Evolutionary conservation across 306 rosid species (phyloP), one percentile per base, ranked within the genome.

Genomic region (Heteromeles arbutifolia): DNA sequence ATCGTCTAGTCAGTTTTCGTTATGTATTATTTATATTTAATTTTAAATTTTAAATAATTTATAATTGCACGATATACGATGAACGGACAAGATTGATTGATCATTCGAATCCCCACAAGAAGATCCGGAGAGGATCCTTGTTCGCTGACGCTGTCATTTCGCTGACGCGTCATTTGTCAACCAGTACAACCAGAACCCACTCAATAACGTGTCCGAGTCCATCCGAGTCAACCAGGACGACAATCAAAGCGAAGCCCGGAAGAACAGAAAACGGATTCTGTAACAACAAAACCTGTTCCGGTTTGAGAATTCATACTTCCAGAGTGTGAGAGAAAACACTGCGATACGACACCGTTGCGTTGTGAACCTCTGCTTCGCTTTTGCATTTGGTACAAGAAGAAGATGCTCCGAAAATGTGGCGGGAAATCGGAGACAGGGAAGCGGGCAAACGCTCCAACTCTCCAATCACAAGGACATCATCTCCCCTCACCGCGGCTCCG

Each of bases 361-460:
- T 45, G 52, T 12, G 17, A 13, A 13, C 18, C 52, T 45, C 18
- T 45, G 65, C 65, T 59, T 59, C 6, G 65, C 65, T 63, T 24
- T 63, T 19, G 67, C 25, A 45, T 45, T 4, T 45, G 52, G 52
- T 15, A 4, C 18, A 4, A 45, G 52, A 45, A 28, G 45, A 93
- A 89, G 97, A 94, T 94, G 98, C 94, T 86, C 79, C 79, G 91
- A 85, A 80, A 78, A 88, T 86, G 96, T 94, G 98, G 96, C 92
- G 88, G 90, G 77, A 88, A 74, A 90, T 94, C 90, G 87, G 91
- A 85, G 94, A 90, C 86, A 88, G 98, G 78, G 98, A 94, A 91
- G 77, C 77, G 73, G 98, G 98, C 31, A 29, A 54, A 56, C 26
- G 61, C 61, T 94, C 37, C 81, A 90, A 57, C 81, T 94, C 17